phyloP scores from a whole-genome alignment of 106 monocot species.

The Xerophyta viscosa region DNA sequence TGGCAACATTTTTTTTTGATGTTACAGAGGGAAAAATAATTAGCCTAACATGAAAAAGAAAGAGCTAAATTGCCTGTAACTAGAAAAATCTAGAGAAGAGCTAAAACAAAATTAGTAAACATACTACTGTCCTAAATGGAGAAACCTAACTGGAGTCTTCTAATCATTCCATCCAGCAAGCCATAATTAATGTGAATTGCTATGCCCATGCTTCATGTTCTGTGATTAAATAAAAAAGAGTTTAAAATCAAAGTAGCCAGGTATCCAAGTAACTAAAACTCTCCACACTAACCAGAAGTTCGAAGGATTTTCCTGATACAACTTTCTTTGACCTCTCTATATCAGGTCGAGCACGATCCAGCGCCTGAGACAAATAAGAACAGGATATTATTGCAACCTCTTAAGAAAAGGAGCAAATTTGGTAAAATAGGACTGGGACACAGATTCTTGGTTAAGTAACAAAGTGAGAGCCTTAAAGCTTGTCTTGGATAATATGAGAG shows the following conservation, averaged over 20 bases:
- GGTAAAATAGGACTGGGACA: background rate
- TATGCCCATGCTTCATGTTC: slow-evolving; percentile 28
- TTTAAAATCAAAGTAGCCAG: background rate
- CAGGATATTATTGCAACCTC: background rate
- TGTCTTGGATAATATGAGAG: no score
- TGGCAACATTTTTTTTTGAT: no score
- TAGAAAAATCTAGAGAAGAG: no score
- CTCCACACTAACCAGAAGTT: slow-evolving; percentile 47
- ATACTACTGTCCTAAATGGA: no score
- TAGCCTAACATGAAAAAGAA: no score
- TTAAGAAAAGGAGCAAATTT: background rate
- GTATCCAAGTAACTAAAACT: background rate
- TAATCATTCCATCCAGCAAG: background rate
- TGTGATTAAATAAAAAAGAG: slow-evolving; percentile 4
- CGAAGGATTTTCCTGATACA: slow-evolving; percentile 49
- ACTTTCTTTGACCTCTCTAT: slow-evolving; percentile 41
- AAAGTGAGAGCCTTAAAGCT: no score
- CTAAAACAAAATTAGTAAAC: no score
- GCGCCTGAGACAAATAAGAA: slow-evolving; percentile 31
- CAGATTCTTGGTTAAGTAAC: no score
- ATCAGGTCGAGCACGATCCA: slow-evolving; percentile 78
- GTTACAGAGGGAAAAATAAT: no score
- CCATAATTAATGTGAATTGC: slow-evolving; percentile 18
- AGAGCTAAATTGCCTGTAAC: no score
- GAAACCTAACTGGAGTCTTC: background rate